A percentile compares a stretch with the other conserved stretches of the same genome.
Conservation (phyloP, 345 rosid genomes). For the Angophora floribunda region DNA sequence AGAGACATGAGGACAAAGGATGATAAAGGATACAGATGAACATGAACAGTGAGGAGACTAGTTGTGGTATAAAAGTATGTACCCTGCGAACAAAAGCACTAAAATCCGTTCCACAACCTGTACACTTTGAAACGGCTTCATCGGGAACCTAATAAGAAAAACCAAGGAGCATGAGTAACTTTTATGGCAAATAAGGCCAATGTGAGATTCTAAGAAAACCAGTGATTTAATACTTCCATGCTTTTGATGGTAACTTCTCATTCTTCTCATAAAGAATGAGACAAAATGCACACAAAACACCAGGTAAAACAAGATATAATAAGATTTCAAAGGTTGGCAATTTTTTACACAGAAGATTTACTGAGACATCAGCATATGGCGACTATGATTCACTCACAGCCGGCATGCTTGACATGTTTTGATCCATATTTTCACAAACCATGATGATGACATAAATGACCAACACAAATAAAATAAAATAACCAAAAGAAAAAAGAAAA, state of each 20-base stretch:
- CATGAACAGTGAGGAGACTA: neutral
- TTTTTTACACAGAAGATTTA: neutral
- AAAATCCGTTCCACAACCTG: constrained; percentile 80
- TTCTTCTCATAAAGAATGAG: neutral
- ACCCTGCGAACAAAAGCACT: constrained; percentile 87
- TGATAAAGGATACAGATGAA: neutral
- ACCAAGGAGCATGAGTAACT: neutral
- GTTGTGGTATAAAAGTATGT: neutral
- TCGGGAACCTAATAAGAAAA: constrained; percentile 67
- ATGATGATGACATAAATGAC: neutral
- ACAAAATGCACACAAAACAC: neutral
- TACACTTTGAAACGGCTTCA: constrained; percentile 86
- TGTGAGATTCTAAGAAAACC: neutral
- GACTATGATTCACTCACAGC: neutral
- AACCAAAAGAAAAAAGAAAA: neutral
- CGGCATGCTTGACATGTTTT: neutral
- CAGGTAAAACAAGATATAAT: neutral
- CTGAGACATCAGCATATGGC: neutral
- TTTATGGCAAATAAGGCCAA: neutral
- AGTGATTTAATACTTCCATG: neutral
- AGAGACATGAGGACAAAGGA: neutral
- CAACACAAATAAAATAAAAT: neutral
- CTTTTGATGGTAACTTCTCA: neutral
- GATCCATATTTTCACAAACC: neutral
- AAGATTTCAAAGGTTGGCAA: neutral